Base-by-base conservation (phyloP, 1,284 basidiomycete species). In the Austroboletus niveus region DNA sequence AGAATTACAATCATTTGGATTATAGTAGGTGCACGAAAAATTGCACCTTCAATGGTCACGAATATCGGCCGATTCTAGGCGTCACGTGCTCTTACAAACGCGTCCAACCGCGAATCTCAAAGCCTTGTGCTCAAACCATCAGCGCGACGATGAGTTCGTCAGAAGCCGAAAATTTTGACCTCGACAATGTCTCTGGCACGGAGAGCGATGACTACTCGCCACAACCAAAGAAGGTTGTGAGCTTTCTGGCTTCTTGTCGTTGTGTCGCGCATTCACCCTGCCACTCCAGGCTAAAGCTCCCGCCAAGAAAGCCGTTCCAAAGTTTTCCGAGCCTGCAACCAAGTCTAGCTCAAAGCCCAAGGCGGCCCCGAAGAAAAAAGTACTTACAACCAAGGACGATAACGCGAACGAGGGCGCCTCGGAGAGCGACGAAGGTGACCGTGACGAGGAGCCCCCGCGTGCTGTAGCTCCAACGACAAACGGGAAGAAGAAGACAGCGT, bases 401-500 rank as follows among this genome's bases (percentile, higher is more conserved):
- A 84, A 82, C 57, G 75, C 72, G 29, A 72, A 77, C 10, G 72
- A 73, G 39, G 75, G 64, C 50, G 63, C 57, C 14, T 47, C 74
- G 47, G 76, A 79, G 20, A 63, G 73, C 30, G 72, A 75, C 47
- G 69, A 65, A 45, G 75, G 75, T 53, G 72, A 67, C 8, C 74
- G 72, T 34, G 75, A 79, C 49, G 79, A 77, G 53, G 78, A 74
- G 36, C 63, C 66, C 14, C 69, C 62, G 27, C 49, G 32, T 11
- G 40, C 66, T 73, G 14, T 70, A 73, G 20, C 68, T 65, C 17
- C 68, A 70, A 24, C 63, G 1, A 61, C 70, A 5, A 65, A 58
- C 2, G 69, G 71, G 53, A 80, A 87, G 72, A 85, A 87, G 71
- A 97, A 98, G 76, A 88, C 83, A 8, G 93, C 92, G 0, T 94